These are phyloP conservation scores for Suillus luteus DNA, from an alignment of 768 basidiomycete genomes.

Conservation along the genomic window DNA sequence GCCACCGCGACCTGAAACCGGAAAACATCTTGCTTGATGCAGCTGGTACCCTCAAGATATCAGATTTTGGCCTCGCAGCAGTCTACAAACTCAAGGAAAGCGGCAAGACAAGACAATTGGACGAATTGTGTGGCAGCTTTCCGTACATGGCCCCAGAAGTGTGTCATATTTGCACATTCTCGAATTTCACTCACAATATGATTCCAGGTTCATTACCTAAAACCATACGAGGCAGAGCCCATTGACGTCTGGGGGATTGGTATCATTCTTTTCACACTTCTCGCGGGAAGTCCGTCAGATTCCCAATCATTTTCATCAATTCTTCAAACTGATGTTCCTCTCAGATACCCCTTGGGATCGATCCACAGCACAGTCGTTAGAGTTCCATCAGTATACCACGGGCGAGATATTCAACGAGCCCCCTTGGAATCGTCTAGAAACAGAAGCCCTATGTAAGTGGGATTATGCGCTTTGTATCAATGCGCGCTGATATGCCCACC, in stretches of 20 bases:
- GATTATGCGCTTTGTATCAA: not conserved
- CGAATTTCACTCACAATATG: not conserved
- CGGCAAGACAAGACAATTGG: slow-evolving; percentile 74
- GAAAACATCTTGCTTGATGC: slow-evolving; percentile 91
- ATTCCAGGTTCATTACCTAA: slow-evolving; percentile 60
- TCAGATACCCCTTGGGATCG: slow-evolving; percentile 98
- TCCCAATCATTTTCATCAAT: not conserved
- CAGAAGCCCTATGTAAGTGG: slow-evolving; percentile 61
- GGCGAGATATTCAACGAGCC: slow-evolving; percentile 72
- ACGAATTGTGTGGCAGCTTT: slow-evolving; percentile 86
- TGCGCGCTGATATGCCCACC: slow-evolving; percentile 8
- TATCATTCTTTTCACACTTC: slow-evolving; percentile 88
- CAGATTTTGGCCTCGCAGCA: slow-evolving; percentile 92
- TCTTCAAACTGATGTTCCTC: not conserved
- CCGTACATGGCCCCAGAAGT: slow-evolving; percentile 97
- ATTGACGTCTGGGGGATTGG: slow-evolving; percentile 97
- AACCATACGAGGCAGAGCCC: slow-evolving; percentile 85
- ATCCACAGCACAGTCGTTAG: slow-evolving; percentile 75
- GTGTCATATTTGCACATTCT: slow-evolving; percentile 19
- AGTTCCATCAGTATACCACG: slow-evolving; percentile 73
- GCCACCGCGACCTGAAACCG: slow-evolving; percentile 95
- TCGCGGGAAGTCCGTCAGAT: slow-evolving; percentile 77
- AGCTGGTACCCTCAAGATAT: slow-evolving; percentile 85
- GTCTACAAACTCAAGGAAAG: slow-evolving; percentile 85
- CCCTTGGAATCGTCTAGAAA: slow-evolving; percentile 77